These are phyloP conservation scores for Kockovaella imperatae DNA, from an alignment of 768 basidiomycete species.

Conservation along the genomic window DNA sequence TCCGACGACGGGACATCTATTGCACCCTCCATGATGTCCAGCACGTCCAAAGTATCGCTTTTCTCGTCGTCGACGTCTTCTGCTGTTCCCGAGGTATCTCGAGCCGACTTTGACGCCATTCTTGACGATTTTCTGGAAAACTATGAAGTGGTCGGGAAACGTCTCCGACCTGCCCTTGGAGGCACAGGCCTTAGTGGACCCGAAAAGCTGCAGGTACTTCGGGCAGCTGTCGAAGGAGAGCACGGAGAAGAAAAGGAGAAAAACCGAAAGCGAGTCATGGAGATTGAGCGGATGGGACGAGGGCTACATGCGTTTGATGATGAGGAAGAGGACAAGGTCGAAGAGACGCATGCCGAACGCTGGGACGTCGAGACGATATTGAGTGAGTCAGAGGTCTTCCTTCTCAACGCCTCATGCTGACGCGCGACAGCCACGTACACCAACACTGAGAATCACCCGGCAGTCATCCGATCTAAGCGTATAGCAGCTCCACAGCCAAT, in stretches of 20 bases:
- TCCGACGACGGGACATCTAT: slow-evolving; percentile 43
- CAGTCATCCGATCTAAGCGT: slow-evolving; percentile 53
- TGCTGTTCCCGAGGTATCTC: slow-evolving; percentile 44
- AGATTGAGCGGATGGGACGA: slow-evolving; percentile 50
- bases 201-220: slow-evolving; percentile 72
- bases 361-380: slow-evolving; percentile 98
- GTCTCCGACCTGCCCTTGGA: slow-evolving; percentile 63
- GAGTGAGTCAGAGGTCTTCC: slow-evolving; percentile 53
- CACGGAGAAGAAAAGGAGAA: slow-evolving; percentile 39
- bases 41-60: slow-evolving; percentile 56
- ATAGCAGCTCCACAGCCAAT: slow-evolving; percentile 62
- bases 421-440: slow-evolving; percentile 69
- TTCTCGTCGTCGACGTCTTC: slow-evolving; percentile 16
- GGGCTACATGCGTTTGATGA: slow-evolving; percentile 47
- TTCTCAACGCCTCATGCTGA: background rate
- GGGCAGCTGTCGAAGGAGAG: slow-evolving; percentile 65
- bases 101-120: slow-evolving; percentile 82
- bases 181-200: slow-evolving; percentile 59
- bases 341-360: slow-evolving; percentile 51
- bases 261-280: slow-evolving; percentile 42
- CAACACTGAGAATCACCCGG: slow-evolving; percentile 96
- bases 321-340: slow-evolving; percentile 49
- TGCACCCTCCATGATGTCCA: slow-evolving; percentile 49
- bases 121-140: slow-evolving; percentile 89
- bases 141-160: slow-evolving; percentile 77